Evolutionary conservation across 2,329 filamentous ascomycete species (phyloP).

Genomic region (Penicillium sp.): DNA sequence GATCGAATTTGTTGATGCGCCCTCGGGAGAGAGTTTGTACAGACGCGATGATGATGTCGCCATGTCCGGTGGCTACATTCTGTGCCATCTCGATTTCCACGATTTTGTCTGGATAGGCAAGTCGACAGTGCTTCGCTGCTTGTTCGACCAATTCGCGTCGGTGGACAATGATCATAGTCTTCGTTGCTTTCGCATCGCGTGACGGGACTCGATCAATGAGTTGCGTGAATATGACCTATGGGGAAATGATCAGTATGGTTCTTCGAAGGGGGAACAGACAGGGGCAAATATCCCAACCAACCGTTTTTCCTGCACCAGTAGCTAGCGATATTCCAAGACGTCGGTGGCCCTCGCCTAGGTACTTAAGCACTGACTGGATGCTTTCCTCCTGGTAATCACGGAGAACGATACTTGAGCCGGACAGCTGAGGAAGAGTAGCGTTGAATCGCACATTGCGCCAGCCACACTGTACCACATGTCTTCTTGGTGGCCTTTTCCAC

Average conservation of each 20-base stretch:
- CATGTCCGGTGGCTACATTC: conserved; percentile 70
- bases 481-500: conserved; percentile 12
- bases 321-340: conserved; percentile 81
- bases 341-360: conserved; percentile 70
- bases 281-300: conserved; percentile 38
- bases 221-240: conserved; percentile 89
- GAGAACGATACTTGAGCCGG: conserved; percentile 55
- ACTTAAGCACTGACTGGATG: conserved; percentile 73
- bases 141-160: conserved; percentile 92
- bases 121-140: conserved; percentile 78
- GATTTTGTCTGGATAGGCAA: conserved; percentile 73
- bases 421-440: conserved; percentile 20
- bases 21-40: conserved; percentile 79
- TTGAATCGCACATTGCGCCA: conserved; percentile 25
- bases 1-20: conserved; percentile 80
- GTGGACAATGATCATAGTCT: conserved; percentile 89
- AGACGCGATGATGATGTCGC: conserved; percentile 93
- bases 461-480: conserved; percentile 27
- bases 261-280: conserved; percentile 1
- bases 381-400: conserved; percentile 90
- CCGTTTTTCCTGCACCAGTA: conserved; percentile 87
- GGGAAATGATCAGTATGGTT: background rate
- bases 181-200: conserved; percentile 58
- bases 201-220: conserved; percentile 75
- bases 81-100: conserved; percentile 93